Base-by-base conservation (phyloP, 202 grass and related monocot species). In the Sporobolus alterniflorus region DNA sequence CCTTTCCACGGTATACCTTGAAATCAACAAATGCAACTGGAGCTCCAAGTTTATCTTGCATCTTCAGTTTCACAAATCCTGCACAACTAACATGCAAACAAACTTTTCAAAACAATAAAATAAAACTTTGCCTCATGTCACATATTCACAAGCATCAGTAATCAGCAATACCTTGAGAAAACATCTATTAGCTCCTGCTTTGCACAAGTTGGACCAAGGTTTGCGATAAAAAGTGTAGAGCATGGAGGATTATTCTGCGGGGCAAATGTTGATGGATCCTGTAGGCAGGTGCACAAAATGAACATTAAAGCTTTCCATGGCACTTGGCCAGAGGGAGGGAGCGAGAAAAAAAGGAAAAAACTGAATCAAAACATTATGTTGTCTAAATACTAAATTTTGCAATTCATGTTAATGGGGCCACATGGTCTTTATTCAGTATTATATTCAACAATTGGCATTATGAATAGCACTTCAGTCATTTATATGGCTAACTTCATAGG, bases 11-110 rank as follows among this genome's bases (percentile, higher is more conserved):
- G 30, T 66, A 43, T 98, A 98, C 96, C 90, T 85, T 84, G 31
- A 94, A 99, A 85, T 99, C 96, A 85, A 94, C 93, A 87, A 99
- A 99, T 85, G 96, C 96, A 92, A 93, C 91, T 76, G 91, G 93
- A 65, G 78, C 49, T 73, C 93, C 93, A 73, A 40, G 87, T 59
- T 95, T 95, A 28, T 93, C 94, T 96, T 99, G 96, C 89, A 92
- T 88, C 89, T 99, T 99, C 25, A 94, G 42, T 59, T 90, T 99
- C 76, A 99, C 67, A 48, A 99, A 99, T 55, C 93, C 96, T 29
- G 75, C 74, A n/a, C 85, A 99, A 82, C 96, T 99, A 69, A 79
- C 41, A 83, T 24, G 30, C 65, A 75, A 78, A 75, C 74, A 82
- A 79, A 64, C 41, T 68, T 72, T 30, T 87, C 11, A 86, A 28